These are phyloP conservation scores for Cercospora beticola DNA, from an alignment of 2,329 filamentous ascomycete genomes.

Conservation along the genomic window DNA sequence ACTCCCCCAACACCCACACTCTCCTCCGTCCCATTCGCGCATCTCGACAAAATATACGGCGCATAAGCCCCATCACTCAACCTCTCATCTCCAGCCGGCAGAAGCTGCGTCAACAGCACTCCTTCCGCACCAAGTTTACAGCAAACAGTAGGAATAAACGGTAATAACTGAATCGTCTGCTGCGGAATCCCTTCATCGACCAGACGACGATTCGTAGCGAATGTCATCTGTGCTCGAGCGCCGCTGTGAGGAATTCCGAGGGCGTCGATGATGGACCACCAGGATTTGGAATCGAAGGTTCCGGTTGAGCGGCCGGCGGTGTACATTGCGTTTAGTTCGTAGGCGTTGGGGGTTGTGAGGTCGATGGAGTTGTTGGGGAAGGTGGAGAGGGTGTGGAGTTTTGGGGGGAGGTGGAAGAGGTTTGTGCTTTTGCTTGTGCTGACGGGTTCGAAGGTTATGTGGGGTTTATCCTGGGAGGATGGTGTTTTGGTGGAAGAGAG, in stretches of 20 bases:
- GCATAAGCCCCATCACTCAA: conserved; percentile 63
- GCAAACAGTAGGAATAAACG: conserved; percentile 80
- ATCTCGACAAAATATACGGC: conserved; percentile 69
- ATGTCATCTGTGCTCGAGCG: conserved; percentile 69
- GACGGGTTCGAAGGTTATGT: conserved; percentile 83
- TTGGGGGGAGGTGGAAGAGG: conserved; percentile 56
- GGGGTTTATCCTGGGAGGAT: conserved; percentile 41
- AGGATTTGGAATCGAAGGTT: conserved; percentile 67
- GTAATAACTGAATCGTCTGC: conserved; percentile 78
- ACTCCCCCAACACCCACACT: conserved; percentile 66
- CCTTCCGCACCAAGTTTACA: conserved; percentile 79
- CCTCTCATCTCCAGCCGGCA: conserved; percentile 66
- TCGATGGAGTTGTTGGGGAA: conserved; percentile 67
- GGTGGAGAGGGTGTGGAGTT: conserved; percentile 33
- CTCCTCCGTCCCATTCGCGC: conserved; percentile 50
- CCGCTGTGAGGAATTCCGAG: conserved; percentile 70
- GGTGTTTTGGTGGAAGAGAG: conserved; percentile 59
- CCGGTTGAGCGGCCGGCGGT: conserved; percentile 63
- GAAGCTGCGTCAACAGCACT: conserved; percentile 71
- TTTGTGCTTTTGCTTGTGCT: conserved; percentile 74
- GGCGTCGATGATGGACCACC: conserved; percentile 78
- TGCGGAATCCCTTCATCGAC: conserved; percentile 81
- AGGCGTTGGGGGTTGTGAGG: conserved; percentile 77
- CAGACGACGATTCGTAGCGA: conserved; percentile 64
- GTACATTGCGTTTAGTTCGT: conserved; percentile 81